Percentiles rank a stretch among this genome's conserved stretches.
phyloP scores from a whole-genome alignment of 257 asterid species.

The Rhazya stricta region DNA sequence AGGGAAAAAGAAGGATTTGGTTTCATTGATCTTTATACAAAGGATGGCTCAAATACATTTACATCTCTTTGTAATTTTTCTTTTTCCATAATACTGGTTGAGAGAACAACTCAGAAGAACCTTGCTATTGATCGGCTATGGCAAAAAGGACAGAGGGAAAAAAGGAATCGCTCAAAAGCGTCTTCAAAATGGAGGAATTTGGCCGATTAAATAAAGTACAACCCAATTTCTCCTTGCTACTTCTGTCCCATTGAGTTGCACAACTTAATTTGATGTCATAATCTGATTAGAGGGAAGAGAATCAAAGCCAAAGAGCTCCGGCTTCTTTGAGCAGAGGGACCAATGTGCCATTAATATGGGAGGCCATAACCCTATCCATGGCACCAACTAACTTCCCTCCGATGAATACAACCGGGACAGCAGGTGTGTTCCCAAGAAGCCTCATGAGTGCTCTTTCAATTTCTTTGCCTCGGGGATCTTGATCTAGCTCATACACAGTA shows the following conservation, averaged over 20 bases:
- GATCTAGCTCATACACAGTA: conserved; percentile 35
- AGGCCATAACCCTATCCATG: conserved; percentile 45
- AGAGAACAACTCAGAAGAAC: neutral
- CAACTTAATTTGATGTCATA: too few species aligned
- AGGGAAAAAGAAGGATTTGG: neutral
- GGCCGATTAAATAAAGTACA: neutral
- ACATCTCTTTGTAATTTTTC: conserved; percentile 3
- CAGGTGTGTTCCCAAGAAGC: conserved; percentile 30
- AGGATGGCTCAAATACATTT: conserved; percentile 10
- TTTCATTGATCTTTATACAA: conserved; percentile 16
- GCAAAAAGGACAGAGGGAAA: neutral
- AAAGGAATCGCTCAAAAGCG: neutral
- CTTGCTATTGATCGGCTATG: neutral
- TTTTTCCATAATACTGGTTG: neutral
- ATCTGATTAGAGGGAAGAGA: too few species aligned
- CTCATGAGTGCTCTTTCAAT: conserved; percentile 35
- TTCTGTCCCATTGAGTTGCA: neutral
- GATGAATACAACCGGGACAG: conserved; percentile 39
- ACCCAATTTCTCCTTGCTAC: neutral
- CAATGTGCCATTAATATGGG: conserved; percentile 42
- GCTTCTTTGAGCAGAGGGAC: conserved; percentile 42
- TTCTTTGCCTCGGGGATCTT: conserved; percentile 34
- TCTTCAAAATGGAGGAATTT: conserved; percentile 12
- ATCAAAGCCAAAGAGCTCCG: conserved; percentile 51
- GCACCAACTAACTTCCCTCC: conserved; percentile 44